phyloP scores from a whole-genome alignment of 148 eudicot species.

The Nyssa sinensis region DNA sequence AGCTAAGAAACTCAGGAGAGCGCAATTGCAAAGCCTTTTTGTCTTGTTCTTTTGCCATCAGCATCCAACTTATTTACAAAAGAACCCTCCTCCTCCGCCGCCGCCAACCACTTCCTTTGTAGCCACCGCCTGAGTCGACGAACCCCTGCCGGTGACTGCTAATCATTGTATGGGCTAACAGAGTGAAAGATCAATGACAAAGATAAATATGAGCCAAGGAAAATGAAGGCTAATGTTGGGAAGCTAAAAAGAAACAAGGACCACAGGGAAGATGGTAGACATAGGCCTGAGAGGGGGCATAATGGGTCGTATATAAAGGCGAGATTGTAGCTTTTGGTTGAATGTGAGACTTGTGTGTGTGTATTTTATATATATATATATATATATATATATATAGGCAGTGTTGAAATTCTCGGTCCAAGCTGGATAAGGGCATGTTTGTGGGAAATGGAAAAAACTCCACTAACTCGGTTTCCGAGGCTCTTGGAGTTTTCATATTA shows the following conservation, averaged over 20 bases:
- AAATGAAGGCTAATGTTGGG: constrained; percentile 5
- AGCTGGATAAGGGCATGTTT: constrained; percentile 55
- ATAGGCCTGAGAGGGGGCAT: constrained; percentile 21
- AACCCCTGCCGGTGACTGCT: constrained; percentile 8
- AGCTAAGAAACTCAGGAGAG: constrained; percentile 61
- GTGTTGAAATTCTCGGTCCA: constrained; percentile 38
- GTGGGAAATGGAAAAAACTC: constrained; percentile 45
- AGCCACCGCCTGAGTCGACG: constrained; percentile 4
- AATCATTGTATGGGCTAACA: not conserved
- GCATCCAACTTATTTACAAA: constrained; percentile 16
- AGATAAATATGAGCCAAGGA: not conserved
- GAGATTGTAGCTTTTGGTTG: constrained; percentile 24
- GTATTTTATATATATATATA: not conserved
- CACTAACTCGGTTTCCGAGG: constrained; percentile 61
- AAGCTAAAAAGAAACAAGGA: not conserved
- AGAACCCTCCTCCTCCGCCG: constrained; percentile 19
- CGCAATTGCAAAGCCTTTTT: constrained; percentile 62
- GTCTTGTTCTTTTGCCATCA: constrained; percentile 15
- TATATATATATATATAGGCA: not conserved
- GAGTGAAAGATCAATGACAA: not conserved
- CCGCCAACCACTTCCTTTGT: constrained; percentile 17
- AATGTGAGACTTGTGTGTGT: constrained; percentile 7
- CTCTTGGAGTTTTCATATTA: constrained; percentile 42
- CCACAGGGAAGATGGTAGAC: constrained; percentile 10
- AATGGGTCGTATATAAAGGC: constrained; percentile 59